Evolutionary conservation across 225 moss, liverwort and hornwort genomes (phyloP).

Genomic region (Rhytidiadelphus loreus): DNA sequence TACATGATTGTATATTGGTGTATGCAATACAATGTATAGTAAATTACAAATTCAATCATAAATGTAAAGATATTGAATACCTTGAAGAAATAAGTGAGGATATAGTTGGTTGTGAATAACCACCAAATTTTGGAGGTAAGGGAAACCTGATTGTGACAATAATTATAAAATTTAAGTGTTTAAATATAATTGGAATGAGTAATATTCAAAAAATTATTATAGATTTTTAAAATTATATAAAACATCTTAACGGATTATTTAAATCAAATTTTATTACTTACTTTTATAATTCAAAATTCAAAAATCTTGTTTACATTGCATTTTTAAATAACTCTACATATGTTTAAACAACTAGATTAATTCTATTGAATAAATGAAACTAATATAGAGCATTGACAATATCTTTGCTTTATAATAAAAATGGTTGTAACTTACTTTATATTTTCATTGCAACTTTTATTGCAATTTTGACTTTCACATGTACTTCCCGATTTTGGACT

Average conservation of each 20-base stretch:
- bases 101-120: conserved; percentile 11
- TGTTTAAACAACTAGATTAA: background rate
- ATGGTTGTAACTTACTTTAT: background rate
- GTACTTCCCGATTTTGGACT: background rate
- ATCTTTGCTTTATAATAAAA: too few species aligned
- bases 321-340: background rate
- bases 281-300: accelerated
- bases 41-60: background rate
- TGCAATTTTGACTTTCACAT: background rate
- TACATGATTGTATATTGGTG: background rate
- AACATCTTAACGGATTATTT: accelerated
- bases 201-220: too few species aligned
- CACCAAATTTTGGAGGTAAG: background rate
- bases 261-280: too few species aligned
- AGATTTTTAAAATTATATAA: too few species aligned
- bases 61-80: background rate
- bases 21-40: too few species aligned
- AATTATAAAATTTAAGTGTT: too few species aligned
- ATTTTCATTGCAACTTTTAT: background rate
- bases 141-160: background rate
- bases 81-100: conserved; percentile 16
- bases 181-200: too few species aligned
- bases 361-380: background rate
- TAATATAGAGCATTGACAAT: too few species aligned
- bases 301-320: background rate